Base-by-base conservation (phyloP, 2,329 filamentous ascomycete genomes). In the Beauveria medogensis region DNA sequence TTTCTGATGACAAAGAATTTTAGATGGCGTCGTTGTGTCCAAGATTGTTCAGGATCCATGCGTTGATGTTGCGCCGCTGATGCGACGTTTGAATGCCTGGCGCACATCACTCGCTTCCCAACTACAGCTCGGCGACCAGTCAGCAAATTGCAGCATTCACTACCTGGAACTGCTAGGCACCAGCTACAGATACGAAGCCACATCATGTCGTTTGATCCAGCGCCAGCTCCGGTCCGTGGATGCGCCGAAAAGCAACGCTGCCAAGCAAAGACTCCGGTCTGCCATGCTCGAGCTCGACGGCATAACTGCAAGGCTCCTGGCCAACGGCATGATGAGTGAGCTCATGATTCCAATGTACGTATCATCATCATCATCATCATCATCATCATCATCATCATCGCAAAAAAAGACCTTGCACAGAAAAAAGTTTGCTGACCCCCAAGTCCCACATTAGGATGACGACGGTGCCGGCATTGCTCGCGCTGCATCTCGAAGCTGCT, bases 131-230 rank as follows among this genome's bases (percentile, higher is more conserved):
- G 9, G 44, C n/a, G 8, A 56, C 20, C 24, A 41, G 46, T 5
- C 51, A 7, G 43, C 52, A 1, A 55, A 43, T 12, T 37, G 20
- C 22, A 44, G 26, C 22, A 46, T 55, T 34, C 24, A 55, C 12
- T 51, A 55, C 12, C 3, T 55, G 0, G 52, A 50, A 1, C 6
- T 61, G 4, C 3, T 55, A 4, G 59, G 46, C 3, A 28, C 34
- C 20, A 61, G 59, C n/a, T 61, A 61, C 34, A 22, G 59, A 51
- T 61, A 46, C 18, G 59, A 61, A 20, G 52, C 51, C 3, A 55
- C 46, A 3, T 22, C 55, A 2, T 61, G 51, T 20, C 51, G 59
- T 1, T 16, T 61, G 30, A 55, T 61, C 7, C 43, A 48, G 37
- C 43, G 52, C 1, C 51, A 58, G 30, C 55, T 58, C 3, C 55